These are phyloP conservation scores for Elongisporangium senticosum DNA, from an alignment of 352 stramenopile species.

Conservation along the genomic window DNA sequence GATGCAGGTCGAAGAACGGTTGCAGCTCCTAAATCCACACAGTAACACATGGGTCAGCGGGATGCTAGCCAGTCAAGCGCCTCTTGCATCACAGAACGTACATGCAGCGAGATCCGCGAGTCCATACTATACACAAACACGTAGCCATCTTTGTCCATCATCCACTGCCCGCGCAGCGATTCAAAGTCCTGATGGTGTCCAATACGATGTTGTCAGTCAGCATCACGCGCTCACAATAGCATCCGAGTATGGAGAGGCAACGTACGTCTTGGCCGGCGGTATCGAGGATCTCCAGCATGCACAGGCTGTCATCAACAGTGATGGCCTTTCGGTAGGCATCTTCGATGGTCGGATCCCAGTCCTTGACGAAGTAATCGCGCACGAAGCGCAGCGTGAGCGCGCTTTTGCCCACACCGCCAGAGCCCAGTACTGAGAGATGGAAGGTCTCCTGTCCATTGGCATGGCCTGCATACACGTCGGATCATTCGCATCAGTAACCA, in stretches of 20 bases:
- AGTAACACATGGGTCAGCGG: neutral
- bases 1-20: conserved; percentile 84
- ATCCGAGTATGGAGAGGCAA: conserved; percentile 2
- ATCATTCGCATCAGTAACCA: conserved; percentile 2
- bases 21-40: conserved; percentile 55
- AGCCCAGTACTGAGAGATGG: conserved; percentile 84
- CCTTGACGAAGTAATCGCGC: conserved; percentile 86
- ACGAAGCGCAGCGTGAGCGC: conserved; percentile 88
- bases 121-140: conserved; percentile 91
- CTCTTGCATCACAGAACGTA: conserved; percentile 17
- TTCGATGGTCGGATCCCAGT: conserved; percentile 91
- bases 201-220: neutral
- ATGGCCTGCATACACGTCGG: conserved; percentile 19
- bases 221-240: neutral
- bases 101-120: conserved; percentile 80
- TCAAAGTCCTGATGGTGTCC: conserved; percentile 57
- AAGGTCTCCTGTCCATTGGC: conserved; percentile 77
- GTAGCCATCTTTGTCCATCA: conserved; percentile 90
- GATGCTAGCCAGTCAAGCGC: neutral
- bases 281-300: conserved; percentile 89
- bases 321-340: conserved; percentile 88
- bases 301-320: conserved; percentile 76
- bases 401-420: conserved; percentile 88
- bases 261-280: conserved; percentile 84
- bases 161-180: conserved; percentile 82